Evolutionary conservation across 306 rosid species (phyloP).

Genomic region (Vigna angularis): DNA sequence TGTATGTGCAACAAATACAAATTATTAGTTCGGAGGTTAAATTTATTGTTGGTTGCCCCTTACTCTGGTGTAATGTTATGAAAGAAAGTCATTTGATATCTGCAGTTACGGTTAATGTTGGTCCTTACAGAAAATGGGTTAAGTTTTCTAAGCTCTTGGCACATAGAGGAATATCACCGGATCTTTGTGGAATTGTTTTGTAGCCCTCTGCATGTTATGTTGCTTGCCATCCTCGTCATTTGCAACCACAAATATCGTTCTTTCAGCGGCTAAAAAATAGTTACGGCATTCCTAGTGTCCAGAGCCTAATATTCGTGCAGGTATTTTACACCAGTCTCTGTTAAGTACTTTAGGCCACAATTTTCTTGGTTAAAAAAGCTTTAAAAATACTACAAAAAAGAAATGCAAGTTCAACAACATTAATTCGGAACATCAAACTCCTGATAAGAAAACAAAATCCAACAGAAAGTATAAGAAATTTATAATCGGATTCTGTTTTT

Average conservation of each 20-base stretch:
- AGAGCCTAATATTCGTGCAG: not conserved
- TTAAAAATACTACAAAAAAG: too few relatives aligned
- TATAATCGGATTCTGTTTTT: too few relatives aligned
- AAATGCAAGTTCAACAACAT: too few relatives aligned
- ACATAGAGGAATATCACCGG: not conserved
- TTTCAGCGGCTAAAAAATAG: not conserved
- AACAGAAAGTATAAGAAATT: too few relatives aligned
- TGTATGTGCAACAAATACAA: constrained; percentile 2
- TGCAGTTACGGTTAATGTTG: not conserved
- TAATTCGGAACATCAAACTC: too few relatives aligned
- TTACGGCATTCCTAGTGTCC: not conserved
- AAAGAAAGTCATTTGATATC: not conserved
- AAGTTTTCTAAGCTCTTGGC: not conserved
- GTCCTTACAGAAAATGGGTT: not conserved
- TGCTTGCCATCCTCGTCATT: not conserved
- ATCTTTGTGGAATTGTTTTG: not conserved
- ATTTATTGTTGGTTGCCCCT: not conserved
- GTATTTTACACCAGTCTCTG: not conserved
- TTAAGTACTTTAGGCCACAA: too few relatives aligned
- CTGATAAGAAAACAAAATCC: too few relatives aligned
- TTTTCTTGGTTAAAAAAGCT: too few relatives aligned
- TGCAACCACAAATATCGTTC: not conserved
- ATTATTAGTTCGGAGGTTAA: not conserved
- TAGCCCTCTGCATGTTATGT: not conserved
- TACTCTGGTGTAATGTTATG: not conserved